A percentile compares a stretch with the other conserved stretches of the same genome.
These are phyloP conservation scores for Apocynum venetum DNA, from an alignment of 257 asterid genomes.

Conservation along the genomic window DNA sequence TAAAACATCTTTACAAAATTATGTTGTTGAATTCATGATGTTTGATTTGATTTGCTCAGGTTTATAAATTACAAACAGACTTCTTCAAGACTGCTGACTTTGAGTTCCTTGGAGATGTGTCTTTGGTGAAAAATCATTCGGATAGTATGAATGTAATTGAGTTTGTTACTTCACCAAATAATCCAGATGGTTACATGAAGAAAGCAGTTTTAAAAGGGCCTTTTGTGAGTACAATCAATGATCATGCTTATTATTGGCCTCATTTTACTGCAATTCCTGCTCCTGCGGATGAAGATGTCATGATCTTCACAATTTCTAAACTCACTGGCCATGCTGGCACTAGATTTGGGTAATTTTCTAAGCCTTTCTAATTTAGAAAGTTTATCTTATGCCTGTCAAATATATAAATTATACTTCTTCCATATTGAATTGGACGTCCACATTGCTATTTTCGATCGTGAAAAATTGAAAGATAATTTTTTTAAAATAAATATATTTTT, in stretches of 20 bases:
- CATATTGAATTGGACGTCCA: too few relatives aligned
- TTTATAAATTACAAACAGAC: conserved; percentile 45
- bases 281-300: conserved; percentile 62
- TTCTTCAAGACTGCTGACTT: conserved; percentile 39
- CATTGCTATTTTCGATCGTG: too few relatives aligned
- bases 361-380: too few relatives aligned
- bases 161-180: conserved; percentile 72
- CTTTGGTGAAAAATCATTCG: conserved; percentile 28
- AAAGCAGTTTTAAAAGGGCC: conserved; percentile 38
- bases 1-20: too few relatives aligned
- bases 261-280: conserved; percentile 64
- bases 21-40: too few relatives aligned
- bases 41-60: conserved; percentile 26
- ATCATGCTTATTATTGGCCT: conserved; percentile 83
- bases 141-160: conserved; percentile 39
- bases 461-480: too few relatives aligned
- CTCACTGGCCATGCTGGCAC: conserved; percentile 88
- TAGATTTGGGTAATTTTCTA: conserved; percentile 55
- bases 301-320: conserved; percentile 67
- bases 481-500: too few relatives aligned
- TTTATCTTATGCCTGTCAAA: too few relatives aligned
- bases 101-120: conserved; percentile 49
- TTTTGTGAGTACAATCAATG: conserved; percentile 36
- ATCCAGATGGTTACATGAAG: conserved; percentile 56
- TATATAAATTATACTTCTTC: too few relatives aligned